Evolutionary conservation across 257 asterid genomes (phyloP), one percentile per base, ranked within the genome.

Genomic region (Primulina huaijiensis): DNA sequence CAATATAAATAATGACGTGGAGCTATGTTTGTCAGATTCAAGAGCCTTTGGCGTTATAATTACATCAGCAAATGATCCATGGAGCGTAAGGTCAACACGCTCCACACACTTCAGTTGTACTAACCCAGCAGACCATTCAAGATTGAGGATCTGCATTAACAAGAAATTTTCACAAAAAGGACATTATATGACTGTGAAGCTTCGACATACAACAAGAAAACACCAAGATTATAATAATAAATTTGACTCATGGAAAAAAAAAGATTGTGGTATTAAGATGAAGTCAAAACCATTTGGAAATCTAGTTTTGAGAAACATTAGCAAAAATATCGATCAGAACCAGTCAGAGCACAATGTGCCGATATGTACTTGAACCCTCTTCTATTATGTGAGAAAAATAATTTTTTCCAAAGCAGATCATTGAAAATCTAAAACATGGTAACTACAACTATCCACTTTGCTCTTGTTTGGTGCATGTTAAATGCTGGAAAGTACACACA

Each of bases 71-170:
- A 91, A 94, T 70, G 97, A 87, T 71, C 97, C 96, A 79, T 76
- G 79, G 74, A 94, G 95, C 53, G 85, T 85, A 77, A 90, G 96
- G 86, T 94, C 96, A 81, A 94, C 78, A 62, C 95, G 96, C 65
- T 80, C 87, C 25, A 84, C 68, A 76, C 97, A 91, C 84, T 91
- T 91, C 86, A 94, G 64, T 73, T 78, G 85, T 75, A 87, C 77
- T 75, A 90, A 80, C 63, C 97, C 96, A 61, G 88, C 87, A 69
- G 99, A 94, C 97, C 99, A 94, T 78, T 94, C 92, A 77, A 94
- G 94, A 81, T 88, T 87, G 19, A 94, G 91, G 75, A 94, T 85
- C 99, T 94, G 97, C 79, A 82, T 73, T 40, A 67, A 67, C 56
- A 74, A 70, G 72, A 65, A 37, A 76, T 33, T 58, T 77, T 65